Conservation (phyloP, 257 asterid genomes). For the Primulina huaijiensis region DNA sequence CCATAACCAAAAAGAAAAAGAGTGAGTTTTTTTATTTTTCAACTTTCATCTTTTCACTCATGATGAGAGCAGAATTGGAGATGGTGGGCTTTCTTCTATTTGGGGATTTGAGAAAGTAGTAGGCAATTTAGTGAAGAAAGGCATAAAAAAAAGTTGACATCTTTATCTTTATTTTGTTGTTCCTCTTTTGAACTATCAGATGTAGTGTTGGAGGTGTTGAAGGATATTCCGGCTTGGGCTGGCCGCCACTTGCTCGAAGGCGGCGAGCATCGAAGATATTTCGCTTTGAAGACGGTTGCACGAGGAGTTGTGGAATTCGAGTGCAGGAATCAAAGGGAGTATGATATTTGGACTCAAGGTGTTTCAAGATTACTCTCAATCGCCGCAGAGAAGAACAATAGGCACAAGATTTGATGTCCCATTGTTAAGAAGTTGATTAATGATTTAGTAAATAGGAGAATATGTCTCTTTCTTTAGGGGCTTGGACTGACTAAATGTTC, state of each 20-base stretch:
- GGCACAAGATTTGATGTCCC: constrained; percentile 41
- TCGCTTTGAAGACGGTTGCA: constrained; percentile 65
- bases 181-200: constrained; percentile 45
- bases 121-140: constrained; percentile 25
- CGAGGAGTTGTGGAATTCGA: constrained; percentile 90
- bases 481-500: constrained; percentile 32
- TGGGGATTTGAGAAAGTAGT: constrained; percentile 89
- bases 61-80: constrained; percentile 61
- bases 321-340: constrained; percentile 76
- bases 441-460: constrained; percentile 22
- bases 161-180: constrained; percentile 23
- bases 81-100: constrained; percentile 46
- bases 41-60: constrained; percentile 38
- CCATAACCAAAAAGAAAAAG: constrained; percentile 99
- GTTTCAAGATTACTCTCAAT: constrained; percentile 72
- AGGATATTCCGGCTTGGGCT: constrained; percentile 88
- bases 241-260: constrained; percentile 96
- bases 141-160: constrained; percentile 23
- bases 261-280: constrained; percentile 71
- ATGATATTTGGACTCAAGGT: constrained; percentile 94
- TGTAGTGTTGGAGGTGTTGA: constrained; percentile 72
- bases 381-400: constrained; percentile 73
- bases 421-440: constrained; percentile 9
- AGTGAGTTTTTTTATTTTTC: constrained; percentile 45
- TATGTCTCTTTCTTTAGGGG: constrained; percentile 13